Evolutionary conservation across 2,329 filamentous ascomycete genomes (phyloP), one percentile per base, ranked within the genome.

Genomic region (Arthrobotrys entomopaga): DNA sequence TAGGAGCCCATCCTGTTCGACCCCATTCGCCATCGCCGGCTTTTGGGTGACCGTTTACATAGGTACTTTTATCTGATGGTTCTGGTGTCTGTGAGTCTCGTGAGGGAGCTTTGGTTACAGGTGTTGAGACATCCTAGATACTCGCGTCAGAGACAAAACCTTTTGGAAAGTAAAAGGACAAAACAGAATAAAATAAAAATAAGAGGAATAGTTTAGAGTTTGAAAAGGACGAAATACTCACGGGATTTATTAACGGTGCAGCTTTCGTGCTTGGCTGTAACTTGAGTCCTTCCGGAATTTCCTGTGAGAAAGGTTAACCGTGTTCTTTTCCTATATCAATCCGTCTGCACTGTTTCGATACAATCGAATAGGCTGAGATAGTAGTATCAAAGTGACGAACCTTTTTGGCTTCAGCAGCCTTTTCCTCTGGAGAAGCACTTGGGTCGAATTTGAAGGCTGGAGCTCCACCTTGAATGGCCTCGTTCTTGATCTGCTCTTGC

Each of bases 381-480:
- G 29, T 6, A 10, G 2, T 34, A 34, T 34, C 29, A 24, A 15
- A 13, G 24, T 20, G 20, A 42, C 56, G 16, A 75, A 78, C 78
- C 76, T 78, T 79, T 85, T 86, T 85, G 20, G 90, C 89, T 80
- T 93, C 91, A 34, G 90, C 90, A 75, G 87, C 89, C 84, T 99
- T 99, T 82, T 96, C 86, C 81, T 93, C 91, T 0, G 90, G 86
- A 49, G 86, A 89, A 48, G 93, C 93, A 84, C 97, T 83, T 0
- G 95, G 92, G 80, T 99, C 87, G 83, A 98, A 99, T 76, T 89
- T 87, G 81, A 91, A 95, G 76, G 92, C 93, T 29, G 89, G 84
- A 22, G 90, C 87, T 48, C 95, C 95, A 11, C 90, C 91, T 79
- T 90, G 90, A 79, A 86, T 88, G 77, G 91, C 92, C 81, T 96